Evolutionary conservation across 108 stramenopile species (phyloP), one percentile per base, ranked within the genome.

Genomic region (Skeletonema grethae): DNA sequence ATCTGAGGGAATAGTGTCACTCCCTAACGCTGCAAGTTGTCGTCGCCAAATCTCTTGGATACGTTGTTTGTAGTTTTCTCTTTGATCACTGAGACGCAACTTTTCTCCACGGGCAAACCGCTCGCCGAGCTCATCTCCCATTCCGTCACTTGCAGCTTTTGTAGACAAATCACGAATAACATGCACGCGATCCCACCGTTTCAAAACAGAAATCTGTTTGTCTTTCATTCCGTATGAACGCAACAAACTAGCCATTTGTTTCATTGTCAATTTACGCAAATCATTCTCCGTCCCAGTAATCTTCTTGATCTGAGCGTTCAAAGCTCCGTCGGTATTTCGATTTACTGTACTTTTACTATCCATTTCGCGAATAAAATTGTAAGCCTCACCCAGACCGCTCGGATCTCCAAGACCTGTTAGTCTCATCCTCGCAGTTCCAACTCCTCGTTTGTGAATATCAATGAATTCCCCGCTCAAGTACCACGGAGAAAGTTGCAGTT

Each of bases 111-210:
- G 85, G 63, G 95, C 95, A 80, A 94, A 96, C 9, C 90, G 75
- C 69, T 89, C 92, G 22, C 50, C 50, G 50, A 92, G 68, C 7
- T 91, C 95, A 69, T 90, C 91, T 9, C 90, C 91, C 70, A 96
- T 85, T 38, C 92, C 92, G 71, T 96, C 95, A 56, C 85, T 88
- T 1, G 91, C 93, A 55, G 88, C 90, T 79, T 90, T 94, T n/a
- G 95, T 93, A 3, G 91, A 92, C 1, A 96, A 64, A 75, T 96
- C 95, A 43, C 92, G 88, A 69, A 96, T 94, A 34, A 90, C 87
- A 67, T 96, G 95, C 8, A 96, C 95, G 64, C 80, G 82, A 90
- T 96, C 95, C 95, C 95, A 96, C 24, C 95, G 88, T 69, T 96
- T 96, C 35, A 96, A 58, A n/a, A 84, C 90, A 34, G 89, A 78